phyloP scores from a whole-genome alignment of 2,329 filamentous ascomycete genomes.

The Xylariales sp. region DNA sequence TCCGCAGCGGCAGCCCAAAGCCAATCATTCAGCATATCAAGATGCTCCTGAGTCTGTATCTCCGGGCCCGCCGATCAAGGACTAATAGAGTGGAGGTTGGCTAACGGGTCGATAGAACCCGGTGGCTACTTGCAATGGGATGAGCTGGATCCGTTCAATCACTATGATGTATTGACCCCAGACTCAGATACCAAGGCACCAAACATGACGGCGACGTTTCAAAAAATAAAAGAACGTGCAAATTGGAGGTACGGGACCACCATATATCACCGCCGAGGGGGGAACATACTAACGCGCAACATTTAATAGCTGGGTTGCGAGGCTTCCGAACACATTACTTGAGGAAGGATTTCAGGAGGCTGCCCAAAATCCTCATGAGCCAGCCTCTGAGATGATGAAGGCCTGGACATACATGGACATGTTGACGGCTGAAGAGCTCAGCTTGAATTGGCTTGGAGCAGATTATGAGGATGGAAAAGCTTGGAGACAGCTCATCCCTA shows the following conservation, averaged over 20 bases:
- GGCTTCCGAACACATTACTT: conserved; percentile 24
- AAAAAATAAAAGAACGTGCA: conserved; percentile 17
- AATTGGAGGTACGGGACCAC: conserved; percentile 28
- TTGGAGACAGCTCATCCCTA: conserved; percentile 23
- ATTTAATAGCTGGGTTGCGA: conserved; percentile 27
- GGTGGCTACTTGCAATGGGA: conserved; percentile 37
- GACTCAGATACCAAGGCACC: background rate
- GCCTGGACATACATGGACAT: conserved; percentile 27
- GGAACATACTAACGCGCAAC: background rate
- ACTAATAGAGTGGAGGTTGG: background rate
- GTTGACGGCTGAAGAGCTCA: conserved; percentile 27
- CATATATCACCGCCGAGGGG: background rate
- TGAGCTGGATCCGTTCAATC: conserved; percentile 30
- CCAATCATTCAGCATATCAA: conserved; percentile 34
- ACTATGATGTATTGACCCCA: conserved; percentile 24
- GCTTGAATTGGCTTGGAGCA: conserved; percentile 11
- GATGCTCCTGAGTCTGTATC: conserved; percentile 30
- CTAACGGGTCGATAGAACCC: conserved; percentile 20
- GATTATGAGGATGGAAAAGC: conserved; percentile 16
- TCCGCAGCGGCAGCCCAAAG: conserved; percentile 26
- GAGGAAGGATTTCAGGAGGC: conserved; percentile 31
- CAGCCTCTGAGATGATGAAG: conserved; percentile 25
- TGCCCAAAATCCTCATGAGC: conserved; percentile 16
- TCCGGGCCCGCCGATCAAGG: background rate
- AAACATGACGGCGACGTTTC: conserved; percentile 22